These are phyloP conservation scores for Lenwebbia sp. DNA, from an alignment of 345 rosid species.

Conservation along the genomic window DNA sequence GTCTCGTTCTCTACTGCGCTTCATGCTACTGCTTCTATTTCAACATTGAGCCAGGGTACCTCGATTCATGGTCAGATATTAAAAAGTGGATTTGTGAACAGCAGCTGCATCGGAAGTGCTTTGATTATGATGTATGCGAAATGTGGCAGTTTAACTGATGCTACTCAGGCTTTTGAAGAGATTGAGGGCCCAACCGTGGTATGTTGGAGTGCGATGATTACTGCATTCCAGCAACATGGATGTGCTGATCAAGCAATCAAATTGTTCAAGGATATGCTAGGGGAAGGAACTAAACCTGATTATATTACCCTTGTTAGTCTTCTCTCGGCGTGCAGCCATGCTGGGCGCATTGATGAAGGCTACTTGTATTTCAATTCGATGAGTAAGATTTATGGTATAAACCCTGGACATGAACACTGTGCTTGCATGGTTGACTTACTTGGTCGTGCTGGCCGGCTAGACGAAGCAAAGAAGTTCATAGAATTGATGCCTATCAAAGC, in stretches of 20 bases:
- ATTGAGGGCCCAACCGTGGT: conserved; percentile 20
- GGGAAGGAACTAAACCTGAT: conserved; percentile 22
- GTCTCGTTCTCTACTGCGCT: conserved; percentile 28
- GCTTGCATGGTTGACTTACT: conserved; percentile 41
- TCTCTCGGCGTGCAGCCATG: conserved; percentile 31
- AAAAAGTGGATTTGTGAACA: conserved; percentile 17
- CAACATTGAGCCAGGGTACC: conserved; percentile 20
- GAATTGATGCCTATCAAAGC: conserved; percentile 23
- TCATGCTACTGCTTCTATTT: conserved; percentile 27
- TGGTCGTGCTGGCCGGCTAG: conserved; percentile 28
- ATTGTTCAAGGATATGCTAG: conserved; percentile 27
- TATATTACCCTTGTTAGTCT: conserved; percentile 23
- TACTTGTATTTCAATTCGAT: conserved; percentile 29
- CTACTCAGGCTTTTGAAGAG: conserved; percentile 18
- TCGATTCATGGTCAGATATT: conserved; percentile 23
- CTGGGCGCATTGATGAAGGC: conserved; percentile 24
- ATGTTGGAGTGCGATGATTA: conserved; percentile 31
- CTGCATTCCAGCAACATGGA: conserved; percentile 39
- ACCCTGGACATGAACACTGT: conserved; percentile 30
- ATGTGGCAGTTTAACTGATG: conserved; percentile 21
- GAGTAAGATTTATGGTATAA: conserved; percentile 16
- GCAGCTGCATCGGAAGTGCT: conserved; percentile 15
- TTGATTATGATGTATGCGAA: conserved; percentile 39
- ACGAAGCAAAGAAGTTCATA: conserved; percentile 25
- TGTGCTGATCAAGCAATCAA: conserved; percentile 14